Percentiles rank a stretch among this genome's conserved stretches.
These are phyloP conservation scores for Clarireedia hainanense DNA, from an alignment of 2,329 filamentous ascomycete genomes.

Conservation along the genomic window DNA sequence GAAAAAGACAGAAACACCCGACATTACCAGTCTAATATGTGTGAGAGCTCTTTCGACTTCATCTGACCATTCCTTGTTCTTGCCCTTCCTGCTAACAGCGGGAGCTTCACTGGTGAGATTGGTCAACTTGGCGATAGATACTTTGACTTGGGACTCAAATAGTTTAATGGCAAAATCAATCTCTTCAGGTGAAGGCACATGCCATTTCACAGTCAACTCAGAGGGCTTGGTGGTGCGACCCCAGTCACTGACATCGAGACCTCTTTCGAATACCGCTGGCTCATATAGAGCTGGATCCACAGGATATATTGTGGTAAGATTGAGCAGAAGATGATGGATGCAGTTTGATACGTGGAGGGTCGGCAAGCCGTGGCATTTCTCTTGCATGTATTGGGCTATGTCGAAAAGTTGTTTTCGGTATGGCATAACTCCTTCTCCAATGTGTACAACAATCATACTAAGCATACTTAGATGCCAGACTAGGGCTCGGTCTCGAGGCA, in stretches of 20 bases:
- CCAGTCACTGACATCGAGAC: constrained; percentile 76
- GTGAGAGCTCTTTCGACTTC: constrained; percentile 88
- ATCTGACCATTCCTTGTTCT: constrained; percentile 98
- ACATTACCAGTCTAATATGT: constrained; percentile 79
- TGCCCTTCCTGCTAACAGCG: constrained; percentile 81
- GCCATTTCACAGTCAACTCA: constrained; percentile 82
- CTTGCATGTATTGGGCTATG: constrained; percentile 93
- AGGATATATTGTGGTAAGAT: constrained; percentile 89
- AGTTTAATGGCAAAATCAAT: constrained; percentile 83
- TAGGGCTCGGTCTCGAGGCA: constrained; percentile 83
- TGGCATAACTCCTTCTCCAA: constrained; percentile 79
- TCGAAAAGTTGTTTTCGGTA: constrained; percentile 86
- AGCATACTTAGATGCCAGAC: constrained; percentile 97
- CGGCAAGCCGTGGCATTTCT: constrained; percentile 85
- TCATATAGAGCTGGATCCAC: constrained; percentile 86
- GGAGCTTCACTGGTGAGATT: constrained; percentile 75
- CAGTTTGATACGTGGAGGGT: constrained; percentile 97
- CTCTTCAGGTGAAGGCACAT: constrained; percentile 72
- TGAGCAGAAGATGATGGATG: constrained; percentile 90
- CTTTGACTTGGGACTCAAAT: constrained; percentile 75
- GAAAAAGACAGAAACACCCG: constrained; percentile 83
- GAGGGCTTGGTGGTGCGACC: constrained; percentile 66
- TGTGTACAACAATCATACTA: constrained; percentile 96
- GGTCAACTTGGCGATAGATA: constrained; percentile 66
- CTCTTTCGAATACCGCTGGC: constrained; percentile 60